Evolutionary conservation across 202 grass and related monocot species (phyloP).

Genomic region (Carex sylvatica): DNA sequence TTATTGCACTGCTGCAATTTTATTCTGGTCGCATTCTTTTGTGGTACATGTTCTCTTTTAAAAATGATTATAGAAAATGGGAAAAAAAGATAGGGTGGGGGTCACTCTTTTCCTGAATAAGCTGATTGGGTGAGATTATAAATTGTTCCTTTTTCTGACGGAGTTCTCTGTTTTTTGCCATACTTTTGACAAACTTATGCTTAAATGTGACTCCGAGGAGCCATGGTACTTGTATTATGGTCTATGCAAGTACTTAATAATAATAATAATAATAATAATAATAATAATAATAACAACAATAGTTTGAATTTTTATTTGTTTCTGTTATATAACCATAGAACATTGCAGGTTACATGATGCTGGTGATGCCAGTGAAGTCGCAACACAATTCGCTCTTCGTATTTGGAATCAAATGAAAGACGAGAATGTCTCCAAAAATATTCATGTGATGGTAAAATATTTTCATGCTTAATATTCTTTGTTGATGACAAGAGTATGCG

Average conservation of each 20-base stretch:
- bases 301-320: constrained; percentile 8
- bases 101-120: neutral
- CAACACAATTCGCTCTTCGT: constrained; percentile 52
- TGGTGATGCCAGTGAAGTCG: constrained; percentile 50
- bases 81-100: neutral
- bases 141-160: neutral
- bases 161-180: neutral
- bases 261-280: neutral
- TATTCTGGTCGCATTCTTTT: constrained; percentile 70
- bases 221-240: neutral
- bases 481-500: neutral
- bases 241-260: neutral
- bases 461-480: neutral
- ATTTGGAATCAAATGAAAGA: constrained; percentile 67
- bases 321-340: constrained; percentile 14
- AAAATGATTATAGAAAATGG: neutral
- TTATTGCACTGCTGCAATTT: constrained; percentile 59
- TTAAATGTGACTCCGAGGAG: neutral
- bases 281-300: neutral
- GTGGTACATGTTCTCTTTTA: constrained; percentile 47
- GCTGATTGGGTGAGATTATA: neutral
- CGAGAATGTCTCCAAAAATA: constrained; percentile 39
- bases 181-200: neutral
- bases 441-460: constrained; percentile 22
- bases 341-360: constrained; percentile 49